Conservation (phyloP, 2,329 filamentous ascomycete genomes). For the Colletotrichum sp. region DNA sequence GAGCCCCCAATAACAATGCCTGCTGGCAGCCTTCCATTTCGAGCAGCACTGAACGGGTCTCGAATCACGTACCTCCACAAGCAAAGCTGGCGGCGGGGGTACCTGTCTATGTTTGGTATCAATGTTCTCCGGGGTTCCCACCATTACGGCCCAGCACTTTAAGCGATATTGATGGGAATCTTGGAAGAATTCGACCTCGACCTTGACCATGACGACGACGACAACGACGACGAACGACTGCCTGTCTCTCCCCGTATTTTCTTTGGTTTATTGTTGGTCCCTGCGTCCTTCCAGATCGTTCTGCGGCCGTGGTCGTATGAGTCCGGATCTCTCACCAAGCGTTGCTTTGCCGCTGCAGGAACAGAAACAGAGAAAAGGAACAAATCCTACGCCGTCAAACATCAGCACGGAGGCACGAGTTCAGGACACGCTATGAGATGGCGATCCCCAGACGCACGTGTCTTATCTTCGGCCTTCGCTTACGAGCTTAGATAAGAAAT, state of each 20-base stretch:
- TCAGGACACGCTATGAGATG: background rate
- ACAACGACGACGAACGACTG: background rate
- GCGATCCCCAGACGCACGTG: background rate
- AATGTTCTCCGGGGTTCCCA: background rate
- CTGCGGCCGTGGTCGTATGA: background rate
- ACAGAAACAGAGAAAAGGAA: background rate
- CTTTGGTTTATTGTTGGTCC: background rate
- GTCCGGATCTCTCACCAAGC: background rate
- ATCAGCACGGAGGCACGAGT: background rate
- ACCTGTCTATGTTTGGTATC: constrained; percentile 17
- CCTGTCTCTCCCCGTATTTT: background rate
- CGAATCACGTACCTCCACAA: constrained; percentile 18
- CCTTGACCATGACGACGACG: background rate
- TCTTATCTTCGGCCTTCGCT: background rate
- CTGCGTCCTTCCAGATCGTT: background rate
- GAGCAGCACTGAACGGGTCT: background rate
- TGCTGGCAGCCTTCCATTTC: constrained; percentile 7
- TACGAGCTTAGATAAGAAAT: background rate
- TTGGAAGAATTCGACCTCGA: background rate
- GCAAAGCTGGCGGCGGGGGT: background rate
- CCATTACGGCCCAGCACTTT: constrained; percentile 2
- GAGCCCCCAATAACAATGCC: constrained; percentile 10
- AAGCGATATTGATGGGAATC: constrained; percentile 15
- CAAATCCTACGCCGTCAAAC: background rate
- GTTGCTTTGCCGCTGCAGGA: constrained; percentile 7